Base-by-base conservation (phyloP, 805 yeast genomes). In the Candida sonorensis region DNA sequence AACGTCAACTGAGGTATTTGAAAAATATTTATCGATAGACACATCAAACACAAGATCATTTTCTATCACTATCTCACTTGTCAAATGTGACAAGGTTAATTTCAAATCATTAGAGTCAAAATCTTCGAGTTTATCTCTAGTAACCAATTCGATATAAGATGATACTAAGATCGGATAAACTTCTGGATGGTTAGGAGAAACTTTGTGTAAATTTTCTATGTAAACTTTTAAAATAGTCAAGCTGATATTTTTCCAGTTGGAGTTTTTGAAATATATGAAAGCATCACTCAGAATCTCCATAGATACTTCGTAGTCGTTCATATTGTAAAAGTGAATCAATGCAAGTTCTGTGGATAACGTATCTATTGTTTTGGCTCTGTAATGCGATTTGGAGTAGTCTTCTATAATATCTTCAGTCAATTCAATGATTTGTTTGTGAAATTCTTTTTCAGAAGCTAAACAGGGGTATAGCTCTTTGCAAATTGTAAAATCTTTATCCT, bases 271-370 rank as follows among this genome's bases (percentile, higher is more conserved):
- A 34, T 75, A 75, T 23, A 72, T 75, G 29, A 83, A 84, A 3
- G 92, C 77, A 7, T 77, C 73, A 23, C 75, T 73, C 10, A 90
- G 61, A 3, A 83, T 73, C 5, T 69, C 60, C 11, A 76, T 69
- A 1, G 95, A 80, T 27, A 70, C 68, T 23, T 67, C 66, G 44
- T 73, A 80, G 21, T 81, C 66, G 4, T 68, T 58, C 19, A 64
- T 59, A 42, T 72, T 75, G 50, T 72, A 78, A 37, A 80, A 77
- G 5, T 53, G 29, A 12, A 86, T 55, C 9, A 81, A 50, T 0
- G 94, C 95, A 33, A 86, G 66, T 41, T 90, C 96, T 6, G 84
- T 73, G 2, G 88, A 77, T 11, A 92, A 62, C 4, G 79, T 64
- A 46, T 83, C 88, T 6, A 82, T 77, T 0, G 85, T 68, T 40